Evolutionary conservation across 257 asterid genomes (phyloP), one percentile per base, ranked within the genome.

Genomic region (Gardenia jasminoides): DNA sequence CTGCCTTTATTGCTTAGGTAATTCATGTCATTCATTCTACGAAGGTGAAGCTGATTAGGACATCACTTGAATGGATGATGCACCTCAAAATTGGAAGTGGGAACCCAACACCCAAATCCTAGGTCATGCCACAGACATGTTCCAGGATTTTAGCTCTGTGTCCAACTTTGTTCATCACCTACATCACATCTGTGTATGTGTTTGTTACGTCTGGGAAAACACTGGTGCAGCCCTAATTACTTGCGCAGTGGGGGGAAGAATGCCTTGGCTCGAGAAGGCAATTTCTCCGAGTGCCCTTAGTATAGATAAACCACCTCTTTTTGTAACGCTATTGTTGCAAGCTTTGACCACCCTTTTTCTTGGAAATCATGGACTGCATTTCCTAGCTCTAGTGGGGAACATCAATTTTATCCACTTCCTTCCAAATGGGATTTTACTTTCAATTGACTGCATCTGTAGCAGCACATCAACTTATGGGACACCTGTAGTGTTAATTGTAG

Each of bases 21-120:
- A 77, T 85, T 82, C 85, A 80, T 80, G 89, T 66, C 80, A 76
- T 80, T 80, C 75, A 71, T 80, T 79, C 79, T 82, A 80, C 73
- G 76, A 78, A 62, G 83, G 77, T 75, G 85, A 84, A 80, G 88
- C 81, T 88, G 91, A 89, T 85, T 84, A 43, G 93, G 90, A 89
- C 72, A 81, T 83, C 91, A 88, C 89, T 83, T 26, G 74, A 61
- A 50, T 73, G 78, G 50, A 74, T 77, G 77, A 73, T 76, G 77
- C 82, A 77, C 77, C 54, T 58, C 81, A 74, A 78, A 67, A 73
- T 66, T 79, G 77, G 73, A 78, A 72, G 78, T 76, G 80, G 86
- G 79, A 80, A 65, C 85, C 56, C 80, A 75, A 46, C 75, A 3
- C 30, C 22, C 44, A 75, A 28, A 8, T 26, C 56, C 20, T n/a